Evolutionary conservation across 2,329 filamentous ascomycete genomes (phyloP).

Genomic region (Fusarium robinianum): DNA sequence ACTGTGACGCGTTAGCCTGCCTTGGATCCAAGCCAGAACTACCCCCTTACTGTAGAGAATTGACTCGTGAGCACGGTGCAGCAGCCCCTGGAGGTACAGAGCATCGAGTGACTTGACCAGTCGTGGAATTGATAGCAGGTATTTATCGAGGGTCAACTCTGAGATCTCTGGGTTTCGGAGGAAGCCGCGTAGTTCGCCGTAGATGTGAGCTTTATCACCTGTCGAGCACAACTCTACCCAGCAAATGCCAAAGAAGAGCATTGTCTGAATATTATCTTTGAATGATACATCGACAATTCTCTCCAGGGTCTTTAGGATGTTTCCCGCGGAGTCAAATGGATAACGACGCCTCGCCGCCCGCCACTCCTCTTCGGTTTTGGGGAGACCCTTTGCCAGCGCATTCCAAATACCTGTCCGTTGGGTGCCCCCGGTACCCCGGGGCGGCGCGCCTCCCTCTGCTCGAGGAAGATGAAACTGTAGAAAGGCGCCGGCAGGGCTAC

Average conservation of each 20-base stretch:
- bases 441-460: too few species aligned
- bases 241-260: neutral
- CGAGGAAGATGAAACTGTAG: too few species aligned
- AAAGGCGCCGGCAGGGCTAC: too few species aligned
- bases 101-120: too few species aligned
- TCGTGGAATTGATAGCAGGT: too few species aligned
- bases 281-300: neutral
- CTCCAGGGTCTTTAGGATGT: neutral
- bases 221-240: neutral
- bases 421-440: too few species aligned
- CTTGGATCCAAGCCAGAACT: too few species aligned
- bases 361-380: neutral
- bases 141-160: neutral
- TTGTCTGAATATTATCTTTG: neutral
- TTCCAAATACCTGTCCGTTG: too few species aligned
- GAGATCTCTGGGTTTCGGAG: neutral
- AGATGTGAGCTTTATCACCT: neutral
- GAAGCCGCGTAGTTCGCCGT: neutral
- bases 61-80: too few species aligned
- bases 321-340: slow-evolving; percentile 1
- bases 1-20: neutral
- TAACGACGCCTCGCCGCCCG: neutral
- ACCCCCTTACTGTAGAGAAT: too few species aligned
- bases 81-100: too few species aligned
- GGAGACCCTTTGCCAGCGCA: neutral